Conservation (phyloP, 2,329 filamentous ascomycete species). For the Diaporthe sp. region DNA sequence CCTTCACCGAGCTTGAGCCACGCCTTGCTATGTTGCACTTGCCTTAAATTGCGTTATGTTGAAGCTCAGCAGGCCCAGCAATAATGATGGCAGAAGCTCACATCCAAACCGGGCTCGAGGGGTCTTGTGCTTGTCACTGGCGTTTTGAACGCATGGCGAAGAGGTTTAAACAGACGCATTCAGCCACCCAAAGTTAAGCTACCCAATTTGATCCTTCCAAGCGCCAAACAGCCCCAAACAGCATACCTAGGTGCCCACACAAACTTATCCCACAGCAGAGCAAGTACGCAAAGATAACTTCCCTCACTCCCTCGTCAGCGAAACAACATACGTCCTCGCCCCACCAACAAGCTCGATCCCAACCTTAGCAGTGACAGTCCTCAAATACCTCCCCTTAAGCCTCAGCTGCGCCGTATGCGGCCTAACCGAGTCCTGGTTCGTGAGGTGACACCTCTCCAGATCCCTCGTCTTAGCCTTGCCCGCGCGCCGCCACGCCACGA, state of each 20-base stretch:
- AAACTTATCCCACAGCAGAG: not conserved
- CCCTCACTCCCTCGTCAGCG: slow-evolving; percentile 2
- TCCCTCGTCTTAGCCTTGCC: slow-evolving; percentile 16
- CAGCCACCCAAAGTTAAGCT: not conserved
- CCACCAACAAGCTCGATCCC: not conserved
- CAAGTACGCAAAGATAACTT: not conserved
- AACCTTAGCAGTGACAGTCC: slow-evolving; percentile 8
- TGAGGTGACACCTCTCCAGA: slow-evolving; percentile 2
- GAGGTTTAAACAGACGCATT: not conserved
- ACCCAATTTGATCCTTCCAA: not conserved
- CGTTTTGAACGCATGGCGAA: not conserved
- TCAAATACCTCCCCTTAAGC: not conserved
- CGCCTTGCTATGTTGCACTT: not conserved
- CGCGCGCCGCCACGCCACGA: slow-evolving; percentile 9
- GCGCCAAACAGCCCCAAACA: not conserved
- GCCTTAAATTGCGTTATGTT: not conserved
- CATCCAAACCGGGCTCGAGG: not conserved
- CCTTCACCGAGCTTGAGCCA: not conserved
- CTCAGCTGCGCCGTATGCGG: slow-evolving; percentile 10
- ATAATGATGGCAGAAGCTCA: not conserved
- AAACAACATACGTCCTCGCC: slow-evolving; percentile 15
- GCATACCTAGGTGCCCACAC: not conserved
- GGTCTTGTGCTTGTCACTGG: not conserved
- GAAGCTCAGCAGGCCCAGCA: not conserved
- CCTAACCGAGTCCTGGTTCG: slow-evolving; percentile 13